Base-by-base conservation (phyloP, 1,139 yeast species). In the Saccharomyces uvarum region DNA sequence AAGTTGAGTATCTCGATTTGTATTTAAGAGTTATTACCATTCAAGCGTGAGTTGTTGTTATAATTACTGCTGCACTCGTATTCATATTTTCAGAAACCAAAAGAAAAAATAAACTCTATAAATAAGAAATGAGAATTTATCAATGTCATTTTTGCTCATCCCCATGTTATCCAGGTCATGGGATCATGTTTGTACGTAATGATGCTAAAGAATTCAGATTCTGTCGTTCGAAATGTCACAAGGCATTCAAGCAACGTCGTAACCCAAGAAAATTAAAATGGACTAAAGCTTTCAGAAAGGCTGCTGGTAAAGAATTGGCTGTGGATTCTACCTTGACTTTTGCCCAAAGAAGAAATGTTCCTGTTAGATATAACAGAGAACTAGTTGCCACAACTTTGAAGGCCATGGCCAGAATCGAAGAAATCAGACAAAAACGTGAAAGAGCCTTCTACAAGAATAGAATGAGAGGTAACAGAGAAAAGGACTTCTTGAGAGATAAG, bases 241-340 rank as follows among this genome's bases (percentile, higher is more conserved):
- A 90, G 72, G 87, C 93, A 56, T 93, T 93, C 84, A 93, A 93
- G 74, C 95, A 90, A 78, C 91, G 97, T 79, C 86, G 99, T 75
- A 93, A 93, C 77, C 99, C 99, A 65, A 86, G 99, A 77, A 93
- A 93, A 75, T 84, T 91, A 74, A 86, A 82, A 76, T 93, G 99
- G 99, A 93, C 99, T 57, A 93, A 95, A 75, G 98, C 99, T 1
- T 93, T 95, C 81, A 85, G 99, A 77, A 93, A 93, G 74, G 96
- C 98, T 58, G 98, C 98, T 52, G 99, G 99, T 67, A 93, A 93
- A 73, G 99, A 93, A 73, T 82, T 93, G 79, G 97, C 95, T 51
- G 98, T 93, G 57, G 99, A 93, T 70, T 87, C 97, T 13, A 91
- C 99, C 6, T 81, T 93, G 69, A 88, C 98, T 1, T 93, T 95